phyloP scores from a whole-genome alignment of 371 early-diverging fungal species.

The Mucor irregularis region DNA sequence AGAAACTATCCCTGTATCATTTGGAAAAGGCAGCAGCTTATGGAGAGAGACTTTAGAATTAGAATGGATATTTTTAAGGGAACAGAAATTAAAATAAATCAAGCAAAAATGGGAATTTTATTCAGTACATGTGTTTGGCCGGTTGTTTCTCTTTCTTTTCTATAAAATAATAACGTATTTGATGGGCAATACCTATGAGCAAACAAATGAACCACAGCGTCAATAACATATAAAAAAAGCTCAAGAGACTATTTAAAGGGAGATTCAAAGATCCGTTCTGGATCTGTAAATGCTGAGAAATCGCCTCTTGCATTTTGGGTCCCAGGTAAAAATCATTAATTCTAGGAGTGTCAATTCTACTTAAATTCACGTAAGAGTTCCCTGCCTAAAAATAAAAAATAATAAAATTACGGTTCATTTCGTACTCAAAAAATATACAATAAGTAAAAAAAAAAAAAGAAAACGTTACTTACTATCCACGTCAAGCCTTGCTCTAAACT shows the following conservation, averaged over 20 bases:
- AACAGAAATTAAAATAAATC: constrained; percentile 35
- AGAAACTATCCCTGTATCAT: constrained; percentile 28
- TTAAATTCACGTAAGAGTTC: constrained; percentile 3
- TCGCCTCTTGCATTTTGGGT: constrained; percentile 2
- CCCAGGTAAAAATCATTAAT: background rate
- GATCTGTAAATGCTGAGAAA: constrained; percentile 3
- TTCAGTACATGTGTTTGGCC: background rate
- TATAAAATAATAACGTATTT: background rate
- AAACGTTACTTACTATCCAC: constrained; percentile 38
- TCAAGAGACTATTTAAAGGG: constrained; percentile 1
- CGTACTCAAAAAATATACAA: too few species aligned
- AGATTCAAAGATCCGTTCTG: background rate
- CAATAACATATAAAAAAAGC: constrained; percentile 19
- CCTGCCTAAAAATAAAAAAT: constrained; percentile 14
- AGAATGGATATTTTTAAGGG: constrained; percentile 49
- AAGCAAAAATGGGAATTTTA: background rate
- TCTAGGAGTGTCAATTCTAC: constrained; percentile 2
- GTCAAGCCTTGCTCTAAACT: constrained; percentile 38
- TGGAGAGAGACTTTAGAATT: constrained; percentile 48
- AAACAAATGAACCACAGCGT: constrained; percentile 11
- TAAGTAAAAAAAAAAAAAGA: background rate
- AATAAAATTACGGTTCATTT: background rate
- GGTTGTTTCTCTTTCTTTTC: constrained; percentile 2
- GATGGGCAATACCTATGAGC: constrained; percentile 15
- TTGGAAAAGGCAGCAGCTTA: constrained; percentile 40